Evolutionary conservation across 2,329 filamentous ascomycete species (phyloP).

Genomic region (Neurospora sp.): DNA sequence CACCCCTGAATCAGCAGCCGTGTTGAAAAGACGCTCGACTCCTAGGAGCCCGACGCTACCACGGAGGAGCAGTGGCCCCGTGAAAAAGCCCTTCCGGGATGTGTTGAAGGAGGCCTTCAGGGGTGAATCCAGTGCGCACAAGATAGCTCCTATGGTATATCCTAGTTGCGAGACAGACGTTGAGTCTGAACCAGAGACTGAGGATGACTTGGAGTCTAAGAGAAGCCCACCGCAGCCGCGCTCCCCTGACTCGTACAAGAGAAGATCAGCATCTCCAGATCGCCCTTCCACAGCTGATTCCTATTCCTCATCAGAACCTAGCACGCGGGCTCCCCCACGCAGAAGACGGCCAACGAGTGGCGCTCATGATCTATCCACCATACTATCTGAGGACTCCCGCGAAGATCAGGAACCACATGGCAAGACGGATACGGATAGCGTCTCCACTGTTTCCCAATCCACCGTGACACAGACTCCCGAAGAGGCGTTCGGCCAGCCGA

Average conservation of each 20-base stretch:
- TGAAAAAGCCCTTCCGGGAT: conserved; percentile 46
- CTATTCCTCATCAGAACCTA: conserved; percentile 16
- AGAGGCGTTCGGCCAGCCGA: conserved; percentile 14
- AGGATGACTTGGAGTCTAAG: conserved; percentile 17
- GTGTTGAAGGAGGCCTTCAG: conserved; percentile 52
- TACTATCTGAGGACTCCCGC: conserved; percentile 41
- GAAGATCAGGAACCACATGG: conserved; percentile 16
- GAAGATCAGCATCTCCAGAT: conserved; percentile 24
- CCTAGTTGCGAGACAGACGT: conserved; percentile 29
- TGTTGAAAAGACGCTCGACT: conserved; percentile 46
- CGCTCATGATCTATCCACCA: conserved; percentile 46
- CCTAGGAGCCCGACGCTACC: conserved; percentile 42
- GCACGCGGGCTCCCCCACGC: conserved; percentile 16
- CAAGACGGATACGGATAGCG: conserved; percentile 37
- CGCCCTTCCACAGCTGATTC: conserved; percentile 23
- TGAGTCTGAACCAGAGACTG: conserved; percentile 11
- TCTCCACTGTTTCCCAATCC: conserved; percentile 38
- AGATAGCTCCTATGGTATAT: conserved; percentile 36
- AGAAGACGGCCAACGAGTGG: conserved; percentile 43
- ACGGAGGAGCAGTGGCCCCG: conserved; percentile 27
- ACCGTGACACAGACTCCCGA: conserved; percentile 39
- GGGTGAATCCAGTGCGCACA: conserved; percentile 45
- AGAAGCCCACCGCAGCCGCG: conserved; percentile 12
- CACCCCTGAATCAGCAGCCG: conserved; percentile 18
- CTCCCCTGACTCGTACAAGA: conserved; percentile 23